Percentiles rank a stretch among this genome's conserved stretches.
Evolutionary conservation across 106 monocot species (phyloP).

Genomic region (Dioscorea dumetorum): DNA sequence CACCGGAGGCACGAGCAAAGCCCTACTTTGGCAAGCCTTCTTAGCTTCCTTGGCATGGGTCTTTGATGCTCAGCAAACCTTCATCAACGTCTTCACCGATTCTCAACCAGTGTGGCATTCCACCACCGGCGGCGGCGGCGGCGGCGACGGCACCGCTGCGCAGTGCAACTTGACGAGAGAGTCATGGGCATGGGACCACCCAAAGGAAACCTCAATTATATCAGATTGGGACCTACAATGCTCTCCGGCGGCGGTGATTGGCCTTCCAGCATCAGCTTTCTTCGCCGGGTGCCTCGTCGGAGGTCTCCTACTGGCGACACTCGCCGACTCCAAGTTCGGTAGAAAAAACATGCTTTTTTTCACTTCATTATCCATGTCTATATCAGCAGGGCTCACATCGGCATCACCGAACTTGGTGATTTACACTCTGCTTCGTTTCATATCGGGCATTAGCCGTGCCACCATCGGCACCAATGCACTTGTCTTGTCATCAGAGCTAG

Average conservation of each 20-base stretch:
- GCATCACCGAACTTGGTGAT: slow-evolving; percentile 9
- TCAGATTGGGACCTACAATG: slow-evolving; percentile 24
- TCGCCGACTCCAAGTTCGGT: slow-evolving; percentile 26
- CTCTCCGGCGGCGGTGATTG: slow-evolving; percentile 1
- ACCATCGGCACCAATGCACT: slow-evolving; percentile 22
- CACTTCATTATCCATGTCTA: slow-evolving; percentile 23
- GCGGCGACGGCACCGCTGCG: neutral
- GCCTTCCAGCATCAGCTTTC: slow-evolving; percentile 26
- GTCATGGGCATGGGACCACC: slow-evolving; percentile 17
- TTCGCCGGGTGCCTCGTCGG: slow-evolving; percentile 33
- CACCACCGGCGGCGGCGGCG: neutral
- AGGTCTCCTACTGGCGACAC: slow-evolving; percentile 16
- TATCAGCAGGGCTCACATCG: slow-evolving; percentile 9
- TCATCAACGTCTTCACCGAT: slow-evolving; percentile 38
- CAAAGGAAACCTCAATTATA: slow-evolving; percentile 7
- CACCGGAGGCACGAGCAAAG: slow-evolving; percentile 2
- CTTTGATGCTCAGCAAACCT: slow-evolving; percentile 35
- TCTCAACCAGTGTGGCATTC: slow-evolving; percentile 18
- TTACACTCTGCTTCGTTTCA: slow-evolving; percentile 17
- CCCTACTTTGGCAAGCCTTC: slow-evolving; percentile 18
- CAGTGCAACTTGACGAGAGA: neutral
- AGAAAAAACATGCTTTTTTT: slow-evolving; percentile 27
- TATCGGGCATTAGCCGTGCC: slow-evolving; percentile 23
- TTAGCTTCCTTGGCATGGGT: slow-evolving; percentile 20
- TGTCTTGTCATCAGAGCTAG: slow-evolving; percentile 28